A percentile compares a stretch with the other conserved stretches of the same genome.
Evolutionary conservation across 2,329 filamentous ascomycete genomes (phyloP).

Genomic region (Cercospora sojina): DNA sequence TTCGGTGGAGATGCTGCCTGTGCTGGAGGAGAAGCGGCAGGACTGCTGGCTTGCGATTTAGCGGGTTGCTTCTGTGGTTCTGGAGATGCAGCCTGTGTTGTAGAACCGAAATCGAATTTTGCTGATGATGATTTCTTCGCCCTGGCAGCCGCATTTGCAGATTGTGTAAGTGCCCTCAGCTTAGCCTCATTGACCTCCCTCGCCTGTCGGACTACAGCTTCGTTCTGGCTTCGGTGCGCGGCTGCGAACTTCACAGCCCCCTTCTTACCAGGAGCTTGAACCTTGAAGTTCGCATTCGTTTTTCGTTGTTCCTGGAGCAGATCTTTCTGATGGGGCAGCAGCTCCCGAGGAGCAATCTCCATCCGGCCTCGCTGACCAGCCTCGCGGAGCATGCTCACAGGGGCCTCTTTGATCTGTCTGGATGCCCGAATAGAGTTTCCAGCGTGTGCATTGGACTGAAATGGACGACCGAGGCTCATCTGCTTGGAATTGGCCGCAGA

Average conservation of each 20-base stretch:
- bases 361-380: conserved; percentile 9
- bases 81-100: conserved; percentile 6
- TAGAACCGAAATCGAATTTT: conserved; percentile 17
- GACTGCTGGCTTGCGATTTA: neutral
- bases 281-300: conserved; percentile 13
- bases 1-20: conserved; percentile 4
- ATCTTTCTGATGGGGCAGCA: conserved; percentile 24
- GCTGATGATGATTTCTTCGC: conserved; percentile 9
- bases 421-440: conserved; percentile 13
- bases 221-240: conserved; percentile 16
- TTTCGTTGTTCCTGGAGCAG: conserved; percentile 19
- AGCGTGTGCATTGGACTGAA: conserved; percentile 6
- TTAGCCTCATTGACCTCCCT: conserved; percentile 24
- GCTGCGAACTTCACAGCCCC: conserved; percentile 11
- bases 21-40: conserved; percentile 1
- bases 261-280: conserved; percentile 17
- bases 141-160: conserved; percentile 6
- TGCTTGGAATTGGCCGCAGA: conserved; percentile 20
- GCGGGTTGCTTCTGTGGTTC: conserved; percentile 11
- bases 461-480: conserved; percentile 19
- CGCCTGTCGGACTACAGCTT: conserved; percentile 18
- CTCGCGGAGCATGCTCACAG: conserved; percentile 24
- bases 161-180: conserved; percentile 22
- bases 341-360: conserved; percentile 24
- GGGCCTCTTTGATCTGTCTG: conserved; percentile 23